Base-by-base conservation (phyloP, 176 grass and related monocot species). In the Poa annua region DNA sequence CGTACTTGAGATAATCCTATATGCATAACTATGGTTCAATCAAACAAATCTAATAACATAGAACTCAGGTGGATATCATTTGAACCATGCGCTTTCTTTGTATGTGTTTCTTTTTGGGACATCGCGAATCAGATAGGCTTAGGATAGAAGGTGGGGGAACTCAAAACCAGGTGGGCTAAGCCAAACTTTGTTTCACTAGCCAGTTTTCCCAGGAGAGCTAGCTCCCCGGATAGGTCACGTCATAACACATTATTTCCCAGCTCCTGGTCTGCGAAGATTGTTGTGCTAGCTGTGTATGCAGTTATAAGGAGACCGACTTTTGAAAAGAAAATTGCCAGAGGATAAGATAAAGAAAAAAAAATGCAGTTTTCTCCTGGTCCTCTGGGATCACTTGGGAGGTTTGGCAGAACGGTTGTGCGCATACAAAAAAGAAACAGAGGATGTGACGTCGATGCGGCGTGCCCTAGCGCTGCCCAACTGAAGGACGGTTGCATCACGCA, bases 401-500 rank as follows among this genome's bases (percentile, higher is more conserved):
- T 64, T 8, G 61, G 26, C 61, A 17, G 26, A 64, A 64, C 26
- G 26, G 61, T 15, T 63, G 24, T 4, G 56, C 3, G 1, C 13
- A 15, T 49, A 11, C 11, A 29, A 29, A 26, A 59, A 59, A 12
- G 4, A 32, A 50, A 73, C 41, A 8, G 68, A 44, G 41, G 41
- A 13, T 13, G 11, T 45, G 68, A 72, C 69, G 44, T 73, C 44
- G 70, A 8, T 14, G 67, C 67, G 67, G 39, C 25, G 25, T 32
- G 59, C 22, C n/a, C n/a, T n/a, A n/a, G 21, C 13, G 26, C 44
- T 38, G 64, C 70, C 45, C 70, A 73, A 73, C 70, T 29, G 67
- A 44, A 69, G 3, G 42, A 73, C 70, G 22, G 45, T 32, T 73
- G 70, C 44, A 10, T 65, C 62, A 49, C 70, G 70, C 69, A 73